Evolutionary conservation across 129 eudicot genomes (phyloP), one percentile per base, ranked within the genome.

Genomic region (Logfia minima): DNA sequence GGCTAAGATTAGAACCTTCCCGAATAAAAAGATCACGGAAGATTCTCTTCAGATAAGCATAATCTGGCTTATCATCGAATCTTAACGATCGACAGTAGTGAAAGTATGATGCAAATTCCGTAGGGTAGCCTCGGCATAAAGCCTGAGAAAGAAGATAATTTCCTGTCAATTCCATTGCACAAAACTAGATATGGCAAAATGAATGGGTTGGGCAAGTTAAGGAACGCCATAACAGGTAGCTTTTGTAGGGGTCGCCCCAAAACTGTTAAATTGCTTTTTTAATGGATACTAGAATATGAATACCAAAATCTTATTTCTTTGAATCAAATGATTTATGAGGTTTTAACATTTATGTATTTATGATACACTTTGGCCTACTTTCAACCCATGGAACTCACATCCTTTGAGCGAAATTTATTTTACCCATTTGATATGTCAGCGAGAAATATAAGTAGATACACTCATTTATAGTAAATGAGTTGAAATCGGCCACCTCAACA

Each of bases 21-120:
- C 95, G 97, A 77, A 93, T 93, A 75, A 93, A 93, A 82, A 93
- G 97, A 81, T 93, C 98, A 64, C 95, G 98, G 83, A 90, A 93
- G 70, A 93, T 87, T 79, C 95, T 90, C 85, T 93, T 93, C 28
- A 93, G 85, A 80, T 93, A 93, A 61, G 95, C 94, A 75, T 90
- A 90, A 84, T 90, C 97, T 66, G 98, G 98, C 79, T 90, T 90
- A 83, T 93, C 97, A 80, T 93, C 98, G 70, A 93, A 93, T 77
- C 98, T 81, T 80, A 93, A 85, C 59, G 97, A 85, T 68, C 97
- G 98, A 77, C 98, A 93, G 37, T 88, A 93, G 65, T 93, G 98
- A 80, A 93, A 93, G 87, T 93, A 93, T 29, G 98, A 93, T 48
- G 96, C 96, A 32, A 93, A 93, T 75, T 93, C 98, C 17, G 95